A percentile compares a stretch with the other conserved stretches of the same genome.
These are phyloP conservation scores for Coleophoma eucalyptorum DNA, from an alignment of 2,329 filamentous ascomycete species.

Conservation along the genomic window DNA sequence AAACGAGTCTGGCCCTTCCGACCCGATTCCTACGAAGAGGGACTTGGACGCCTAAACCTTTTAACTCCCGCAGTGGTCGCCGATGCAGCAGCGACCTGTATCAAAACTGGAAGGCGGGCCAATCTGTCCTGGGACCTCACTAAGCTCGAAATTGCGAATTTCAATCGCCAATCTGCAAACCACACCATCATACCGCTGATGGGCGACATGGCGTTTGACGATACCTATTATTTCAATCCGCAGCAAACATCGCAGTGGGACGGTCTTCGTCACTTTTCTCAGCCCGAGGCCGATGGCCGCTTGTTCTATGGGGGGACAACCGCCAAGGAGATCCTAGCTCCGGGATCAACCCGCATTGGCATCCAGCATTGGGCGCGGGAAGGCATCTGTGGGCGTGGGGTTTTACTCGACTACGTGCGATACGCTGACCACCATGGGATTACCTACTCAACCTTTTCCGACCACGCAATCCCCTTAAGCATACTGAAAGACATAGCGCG, in stretches of 20 bases:
- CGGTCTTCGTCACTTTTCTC: constrained; percentile 44
- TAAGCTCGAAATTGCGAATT: constrained; percentile 51
- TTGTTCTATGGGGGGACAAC: no score
- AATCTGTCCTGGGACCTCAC: constrained; percentile 51
- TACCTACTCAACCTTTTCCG: constrained; percentile 16
- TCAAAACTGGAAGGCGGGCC: constrained; percentile 46
- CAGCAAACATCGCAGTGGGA: constrained; percentile 50
- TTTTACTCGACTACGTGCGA: constrained; percentile 46
- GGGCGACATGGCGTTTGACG: constrained; percentile 41
- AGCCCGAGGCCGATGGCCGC: no score
- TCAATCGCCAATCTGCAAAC: constrained; percentile 44
- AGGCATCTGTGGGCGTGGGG: constrained; percentile 50
- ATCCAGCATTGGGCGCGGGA: no score
- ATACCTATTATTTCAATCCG: constrained; percentile 46
- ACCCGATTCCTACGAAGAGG: neutral
- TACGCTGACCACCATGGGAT: constrained; percentile 30
- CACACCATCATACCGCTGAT: constrained; percentile 44
- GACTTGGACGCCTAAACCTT: constrained; percentile 33
- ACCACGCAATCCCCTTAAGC: constrained; percentile 16
- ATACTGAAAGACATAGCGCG: constrained; percentile 32
- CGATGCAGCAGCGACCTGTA: constrained; percentile 42
- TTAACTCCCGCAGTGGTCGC: constrained; percentile 49
- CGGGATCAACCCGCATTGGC: no score
- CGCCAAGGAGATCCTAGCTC: no score
- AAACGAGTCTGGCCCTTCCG: constrained; percentile 17